These are phyloP conservation scores for Chrysoporthe cubensis DNA, from an alignment of 2,329 filamentous ascomycete genomes.

Conservation along the genomic window DNA sequence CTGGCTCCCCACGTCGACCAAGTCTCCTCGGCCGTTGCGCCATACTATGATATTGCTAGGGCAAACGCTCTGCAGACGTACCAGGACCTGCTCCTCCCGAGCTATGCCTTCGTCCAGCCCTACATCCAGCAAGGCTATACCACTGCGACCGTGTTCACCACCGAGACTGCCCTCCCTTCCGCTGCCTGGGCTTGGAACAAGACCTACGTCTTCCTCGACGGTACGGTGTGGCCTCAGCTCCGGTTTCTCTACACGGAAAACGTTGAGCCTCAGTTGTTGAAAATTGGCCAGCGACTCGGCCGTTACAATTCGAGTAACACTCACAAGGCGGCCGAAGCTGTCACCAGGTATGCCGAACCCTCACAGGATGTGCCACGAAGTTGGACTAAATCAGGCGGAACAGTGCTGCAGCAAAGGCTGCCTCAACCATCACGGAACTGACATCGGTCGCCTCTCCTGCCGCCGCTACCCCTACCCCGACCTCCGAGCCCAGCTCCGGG, in stretches of 20 bases:
- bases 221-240: constrained; percentile 79
- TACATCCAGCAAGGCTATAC: constrained; percentile 73
- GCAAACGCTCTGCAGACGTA: constrained; percentile 70
- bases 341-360: constrained; percentile 28
- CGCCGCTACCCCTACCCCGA: constrained; percentile 32
- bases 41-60: constrained; percentile 72
- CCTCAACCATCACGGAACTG: constrained; percentile 45
- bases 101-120: constrained; percentile 74
- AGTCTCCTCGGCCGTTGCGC: constrained; percentile 59
- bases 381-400: not conserved
- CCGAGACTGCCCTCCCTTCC: constrained; percentile 73
- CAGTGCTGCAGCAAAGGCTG: constrained; percentile 36
- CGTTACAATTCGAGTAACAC: constrained; percentile 62
- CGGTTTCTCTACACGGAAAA: constrained; percentile 84
- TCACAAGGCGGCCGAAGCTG: constrained; percentile 41
- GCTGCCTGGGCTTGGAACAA: constrained; percentile 72
- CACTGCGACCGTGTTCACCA: constrained; percentile 67
- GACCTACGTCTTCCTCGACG: constrained; percentile 71
- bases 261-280: constrained; percentile 91
- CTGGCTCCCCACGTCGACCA: constrained; percentile 76
- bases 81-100: constrained; percentile 73
- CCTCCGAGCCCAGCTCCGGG: constrained; percentile 30
- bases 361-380: not conserved
- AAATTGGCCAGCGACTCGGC: constrained; percentile 88
- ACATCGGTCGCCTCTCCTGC: constrained; percentile 32